phyloP scores from a whole-genome alignment of 768 basidiomycete species.

The Pleurotus ostreatus region DNA sequence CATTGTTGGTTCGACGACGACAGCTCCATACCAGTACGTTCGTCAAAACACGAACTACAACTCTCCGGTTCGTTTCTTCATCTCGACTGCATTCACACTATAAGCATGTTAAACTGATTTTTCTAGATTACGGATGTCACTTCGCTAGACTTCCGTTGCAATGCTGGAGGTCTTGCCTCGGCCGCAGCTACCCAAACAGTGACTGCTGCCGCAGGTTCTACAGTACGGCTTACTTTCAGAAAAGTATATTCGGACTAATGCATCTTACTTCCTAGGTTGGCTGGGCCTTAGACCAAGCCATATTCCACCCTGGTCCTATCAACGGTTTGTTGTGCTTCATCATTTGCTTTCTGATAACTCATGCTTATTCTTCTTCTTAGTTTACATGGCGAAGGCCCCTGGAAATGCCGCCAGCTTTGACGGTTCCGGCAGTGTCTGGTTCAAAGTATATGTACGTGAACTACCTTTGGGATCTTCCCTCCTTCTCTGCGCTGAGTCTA shows the following conservation, averaged over 20 bases:
- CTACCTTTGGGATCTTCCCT: background rate
- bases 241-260: background rate
- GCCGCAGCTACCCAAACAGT: constrained; percentile 36
- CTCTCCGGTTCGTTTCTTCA: constrained; percentile 33
- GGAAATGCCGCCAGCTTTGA: constrained; percentile 33
- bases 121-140: constrained; percentile 41
- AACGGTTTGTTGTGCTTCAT: constrained; percentile 10
- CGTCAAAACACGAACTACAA: constrained; percentile 45
- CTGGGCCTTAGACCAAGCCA: constrained; percentile 34
- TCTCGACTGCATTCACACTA: constrained; percentile 13
- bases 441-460: constrained; percentile 25
- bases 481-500: constrained; percentile 24
- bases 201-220: constrained; percentile 36
- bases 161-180: constrained; percentile 31
- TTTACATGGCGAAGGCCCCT: constrained; percentile 39
- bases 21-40: constrained; percentile 37
- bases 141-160: constrained; percentile 45
- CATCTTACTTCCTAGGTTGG: constrained; percentile 28
- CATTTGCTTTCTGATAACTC: background rate
- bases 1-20: constrained; percentile 32
- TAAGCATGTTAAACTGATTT: background rate
- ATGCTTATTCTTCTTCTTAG: constrained; percentile 17
- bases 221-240: background rate
- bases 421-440: constrained; percentile 46
- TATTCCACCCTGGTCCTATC: constrained; percentile 45